Conservation (phyloP, 2,329 filamentous ascomycete genomes). For the Ophiosphaerella narmari region DNA sequence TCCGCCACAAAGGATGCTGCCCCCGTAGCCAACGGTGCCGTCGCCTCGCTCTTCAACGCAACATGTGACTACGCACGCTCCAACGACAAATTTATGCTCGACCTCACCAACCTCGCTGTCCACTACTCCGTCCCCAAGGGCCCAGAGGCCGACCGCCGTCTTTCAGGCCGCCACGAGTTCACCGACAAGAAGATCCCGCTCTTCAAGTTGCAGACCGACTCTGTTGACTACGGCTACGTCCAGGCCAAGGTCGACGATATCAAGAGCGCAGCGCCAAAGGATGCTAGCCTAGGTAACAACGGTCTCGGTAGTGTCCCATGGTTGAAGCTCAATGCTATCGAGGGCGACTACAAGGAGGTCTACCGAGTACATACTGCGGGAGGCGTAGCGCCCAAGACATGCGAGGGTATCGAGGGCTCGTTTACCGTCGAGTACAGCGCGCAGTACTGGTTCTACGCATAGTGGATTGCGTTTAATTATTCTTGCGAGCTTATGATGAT, state of each 20-base stretch:
- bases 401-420: slow-evolving; percentile 63
- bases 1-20: slow-evolving; percentile 59
- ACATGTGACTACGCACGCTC: slow-evolving; percentile 75
- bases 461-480: slow-evolving; percentile 1
- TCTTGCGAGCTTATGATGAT: neutral
- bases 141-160: slow-evolving; percentile 57
- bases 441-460: slow-evolving; percentile 70
- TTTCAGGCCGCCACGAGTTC: slow-evolving; percentile 85
- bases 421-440: slow-evolving; percentile 83
- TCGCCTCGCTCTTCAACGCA: slow-evolving; percentile 86
- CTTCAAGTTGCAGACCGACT: slow-evolving; percentile 73
- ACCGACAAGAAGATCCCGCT: slow-evolving; percentile 69
- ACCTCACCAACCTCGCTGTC: slow-evolving; percentile 70
- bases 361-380: slow-evolving; percentile 86
- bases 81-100: slow-evolving; percentile 59
- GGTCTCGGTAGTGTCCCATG: slow-evolving; percentile 72
- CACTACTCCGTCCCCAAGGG: slow-evolving; percentile 62
- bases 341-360: slow-evolving; percentile 67
- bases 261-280: slow-evolving; percentile 65
- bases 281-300: slow-evolving; percentile 62
- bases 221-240: slow-evolving; percentile 60
- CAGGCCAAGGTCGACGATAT: slow-evolving; percentile 67
- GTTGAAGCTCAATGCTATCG: slow-evolving; percentile 68
- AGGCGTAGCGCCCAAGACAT: slow-evolving; percentile 74
- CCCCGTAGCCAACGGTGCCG: slow-evolving; percentile 71